Base-by-base conservation (phyloP, 208 protist species). In the Wallacemonas collosoma region DNA sequence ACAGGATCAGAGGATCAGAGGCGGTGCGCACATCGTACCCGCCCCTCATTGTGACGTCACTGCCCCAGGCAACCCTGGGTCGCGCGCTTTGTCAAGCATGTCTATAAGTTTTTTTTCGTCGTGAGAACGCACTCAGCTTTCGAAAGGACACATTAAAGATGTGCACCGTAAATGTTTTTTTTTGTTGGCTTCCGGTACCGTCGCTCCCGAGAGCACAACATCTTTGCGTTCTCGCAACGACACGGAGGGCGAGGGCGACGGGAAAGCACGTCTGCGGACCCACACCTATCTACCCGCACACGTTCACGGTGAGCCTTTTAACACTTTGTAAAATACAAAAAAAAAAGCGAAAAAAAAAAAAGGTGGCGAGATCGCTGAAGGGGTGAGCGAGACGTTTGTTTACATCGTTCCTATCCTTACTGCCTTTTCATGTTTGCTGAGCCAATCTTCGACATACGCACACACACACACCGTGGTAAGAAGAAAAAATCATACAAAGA, bases 181-280 rank as follows among this genome's bases (percentile, higher is more conserved):
- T 43, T 68, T 65, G 50, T 61, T 64, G 35, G 35, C 36, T 8
- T 9, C 26, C 12, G 12, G 41, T 43, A 44, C 26, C 26, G 26
- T 26, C 71, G 5, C 74, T 40, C 5, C 63, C 67, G 3, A 75
- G 60, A 51, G 53, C 66, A 68, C 26, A 26, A 26, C 26, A 26
- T 0, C 26, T 26, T 26, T 26, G 26, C 26, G 26, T 26, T 26
- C 26, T 26, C 26, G 26, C 26, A 26, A 26, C 26, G 26, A 26
- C 26, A 26, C 26, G 26, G 26, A 26, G 26, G 26, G 26, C 26
- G 26, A 26, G 26, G 26, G 26, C 26, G 26, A 26, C 26, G 26
- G 26, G 26, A 26, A 26, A 26, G 26, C 26, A 26, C 26, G 26
- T 26, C 26, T 26, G 26, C 26, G 26, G 26, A 26, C 26, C 26